These are phyloP conservation scores for Chenopodium quinoa DNA, from an alignment of 148 eudicot genomes.

Conservation along the genomic window DNA sequence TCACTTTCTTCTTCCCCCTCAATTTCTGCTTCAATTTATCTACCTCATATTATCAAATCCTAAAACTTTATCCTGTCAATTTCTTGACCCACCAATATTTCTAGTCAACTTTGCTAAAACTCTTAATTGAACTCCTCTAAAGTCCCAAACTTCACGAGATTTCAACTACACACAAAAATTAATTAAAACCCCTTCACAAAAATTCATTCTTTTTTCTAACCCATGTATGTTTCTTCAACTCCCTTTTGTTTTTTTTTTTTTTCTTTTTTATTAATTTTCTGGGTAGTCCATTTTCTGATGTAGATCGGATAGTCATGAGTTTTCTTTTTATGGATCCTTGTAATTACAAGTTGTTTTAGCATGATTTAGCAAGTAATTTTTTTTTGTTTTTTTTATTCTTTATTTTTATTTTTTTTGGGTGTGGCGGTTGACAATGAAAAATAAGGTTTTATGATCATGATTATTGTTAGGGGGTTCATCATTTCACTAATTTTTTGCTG, in stretches of 20 bases:
- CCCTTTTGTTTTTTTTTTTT: not conserved
- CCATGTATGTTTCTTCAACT: constrained; percentile 7
- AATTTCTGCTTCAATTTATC: not conserved
- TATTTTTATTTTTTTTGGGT: too few species aligned
- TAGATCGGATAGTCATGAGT: not conserved
- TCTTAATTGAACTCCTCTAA: not conserved
- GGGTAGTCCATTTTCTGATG: constrained; percentile 19
- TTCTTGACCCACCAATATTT: not conserved
- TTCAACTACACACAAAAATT: not conserved
- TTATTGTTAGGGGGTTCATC: not conserved
- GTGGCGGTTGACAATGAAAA: not conserved
- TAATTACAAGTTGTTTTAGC: not conserved
- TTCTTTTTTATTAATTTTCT: not conserved
- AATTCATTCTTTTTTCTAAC: not conserved
- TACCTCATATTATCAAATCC: not conserved
- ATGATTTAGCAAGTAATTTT: not conserved
- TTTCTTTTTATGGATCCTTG: not conserved
- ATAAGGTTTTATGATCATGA: not conserved
- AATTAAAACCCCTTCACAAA: not conserved
- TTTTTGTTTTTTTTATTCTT: not conserved
- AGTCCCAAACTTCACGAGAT: not conserved
- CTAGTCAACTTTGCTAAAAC: constrained; percentile 14
- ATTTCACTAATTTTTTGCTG: constrained; percentile 15
- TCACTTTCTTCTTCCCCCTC: not conserved
- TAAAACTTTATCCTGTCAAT: not conserved